Evolutionary conservation across 2,329 filamentous ascomycete genomes (phyloP).

Genomic region (Amylocarpus encephaloides): DNA sequence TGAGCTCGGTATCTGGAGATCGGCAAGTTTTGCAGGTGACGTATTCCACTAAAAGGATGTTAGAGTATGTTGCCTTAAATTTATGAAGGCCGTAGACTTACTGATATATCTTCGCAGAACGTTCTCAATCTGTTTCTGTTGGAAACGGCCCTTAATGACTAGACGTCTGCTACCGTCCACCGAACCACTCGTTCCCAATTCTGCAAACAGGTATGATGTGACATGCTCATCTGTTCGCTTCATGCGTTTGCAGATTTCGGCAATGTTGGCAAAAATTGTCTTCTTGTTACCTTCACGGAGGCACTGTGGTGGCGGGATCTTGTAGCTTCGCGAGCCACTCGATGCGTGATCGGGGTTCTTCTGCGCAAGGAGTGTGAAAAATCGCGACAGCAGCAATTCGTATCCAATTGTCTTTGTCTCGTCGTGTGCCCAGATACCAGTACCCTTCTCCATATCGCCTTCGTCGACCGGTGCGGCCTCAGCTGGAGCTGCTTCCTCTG

Average conservation of each 20-base stretch:
- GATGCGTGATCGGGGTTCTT: slow-evolving; percentile 95
- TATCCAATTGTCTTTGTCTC: slow-evolving; percentile 61
- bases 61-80: slow-evolving; percentile 13
- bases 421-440: slow-evolving; percentile 34
- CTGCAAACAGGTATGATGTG: slow-evolving; percentile 93
- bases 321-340: slow-evolving; percentile 89
- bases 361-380: slow-evolving; percentile 90
- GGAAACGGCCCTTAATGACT: slow-evolving; percentile 99
- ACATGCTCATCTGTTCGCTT: slow-evolving; percentile 98
- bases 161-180: slow-evolving; percentile 88
- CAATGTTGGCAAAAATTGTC: slow-evolving; percentile 98
- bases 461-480: slow-evolving; percentile 24
- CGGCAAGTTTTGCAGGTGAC: slow-evolving; percentile 99
- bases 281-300: slow-evolving; percentile 99
- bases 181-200: slow-evolving; percentile 94
- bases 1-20: slow-evolving; percentile 88
- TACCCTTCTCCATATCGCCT: slow-evolving; percentile 33
- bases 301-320: slow-evolving; percentile 97
- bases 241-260: slow-evolving; percentile 98
- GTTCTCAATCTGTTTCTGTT: slow-evolving; percentile 99
- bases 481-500: slow-evolving; percentile 15
- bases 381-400: slow-evolving; percentile 77
- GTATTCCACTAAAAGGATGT: slow-evolving; percentile 62
- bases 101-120: slow-evolving; percentile 92
- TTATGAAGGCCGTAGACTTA: slow-evolving; percentile 43